A percentile compares a stretch with the other conserved stretches of the same genome.
These are phyloP conservation scores for Fusarium nelsonii DNA, from an alignment of 2,329 filamentous ascomycete species.

Conservation along the genomic window DNA sequence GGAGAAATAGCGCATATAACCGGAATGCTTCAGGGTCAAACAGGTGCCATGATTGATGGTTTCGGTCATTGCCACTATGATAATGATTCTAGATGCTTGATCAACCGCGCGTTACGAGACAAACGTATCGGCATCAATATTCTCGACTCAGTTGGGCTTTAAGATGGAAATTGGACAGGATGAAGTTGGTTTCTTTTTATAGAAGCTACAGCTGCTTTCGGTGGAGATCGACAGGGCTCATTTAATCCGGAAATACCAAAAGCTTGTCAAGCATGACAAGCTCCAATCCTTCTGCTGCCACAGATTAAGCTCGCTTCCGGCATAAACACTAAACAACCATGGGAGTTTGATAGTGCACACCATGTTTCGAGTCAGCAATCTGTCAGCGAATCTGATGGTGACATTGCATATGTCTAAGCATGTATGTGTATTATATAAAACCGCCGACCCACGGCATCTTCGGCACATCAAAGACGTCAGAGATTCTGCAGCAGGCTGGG, in stretches of 20 bases:
- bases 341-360: not conserved
- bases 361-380: not conserved
- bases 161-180: not conserved
- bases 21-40: slow-evolving; percentile 26
- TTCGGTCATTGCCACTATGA: slow-evolving; percentile 7
- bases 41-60: not conserved
- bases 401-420: not conserved
- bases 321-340: not conserved
- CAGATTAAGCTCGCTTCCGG: not conserved
- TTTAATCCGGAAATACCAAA: not conserved
- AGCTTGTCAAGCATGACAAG: not conserved
- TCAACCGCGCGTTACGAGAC: too few species aligned
- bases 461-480: slow-evolving; percentile 8
- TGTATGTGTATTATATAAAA: not conserved
- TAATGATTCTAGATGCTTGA: slow-evolving; percentile 5
- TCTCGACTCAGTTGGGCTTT: not conserved
- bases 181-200: not conserved
- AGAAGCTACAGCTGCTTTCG: not conserved
- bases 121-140: not conserved
- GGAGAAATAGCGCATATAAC: not conserved
- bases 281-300: too few species aligned
- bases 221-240: not conserved
- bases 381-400: not conserved
- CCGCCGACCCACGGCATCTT: not conserved
- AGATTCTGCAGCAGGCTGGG: not conserved